Base-by-base conservation (phyloP, 2,329 filamentous ascomycete genomes). In the Sporothrix luriei region DNA sequence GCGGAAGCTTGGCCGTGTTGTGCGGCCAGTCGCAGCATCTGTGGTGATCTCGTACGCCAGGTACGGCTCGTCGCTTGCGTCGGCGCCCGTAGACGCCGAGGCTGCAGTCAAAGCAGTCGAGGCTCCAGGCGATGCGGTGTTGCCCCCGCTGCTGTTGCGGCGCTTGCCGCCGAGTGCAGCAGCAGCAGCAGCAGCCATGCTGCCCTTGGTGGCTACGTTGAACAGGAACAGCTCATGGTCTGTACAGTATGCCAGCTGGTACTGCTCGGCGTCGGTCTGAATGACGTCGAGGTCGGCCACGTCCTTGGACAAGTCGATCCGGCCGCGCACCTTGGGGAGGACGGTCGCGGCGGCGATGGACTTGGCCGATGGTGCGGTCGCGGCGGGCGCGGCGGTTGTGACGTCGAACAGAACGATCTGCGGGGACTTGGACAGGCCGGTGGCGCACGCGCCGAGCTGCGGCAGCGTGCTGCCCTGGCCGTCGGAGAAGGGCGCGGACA, bases 331-430 rank as follows among this genome's bases (percentile, higher is more conserved):
- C 75, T 81, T 85, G 70, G 84, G 84, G 26, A 73, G 40, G 6
- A 68, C 69, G 21, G 68, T 29, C 6, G 59, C 64, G n/a, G 26
- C 48, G 16, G 43, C 66, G 0, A 38, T 26, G 43, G 67, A 33
- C 48, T 51, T 46, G 29, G 70, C 66, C 10, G 71, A 46, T 0
- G 59, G 43, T 3, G 68, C 59, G 0, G 68, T 40, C 7, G 61
- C 61, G 6, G 61, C 88, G 48, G 57, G 86, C 1, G 82, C 80
- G 1, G 82, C 81, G 24, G 84, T 82, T 9, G 84, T 87, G 21
- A 89, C 87, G 76, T 91, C 87, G 77, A 97, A 97, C 54, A 97
- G 80, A 33, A 92, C 90, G 71, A 97, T 86, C 80, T 97, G 91
- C 14, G 90, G 87, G 7, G 33, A 83, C 71, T 88, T 88, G 24